Evolutionary conservation across 306 rosid genomes (phyloP).

Genomic region (cucumber (Cucumis sativus)): DNA sequence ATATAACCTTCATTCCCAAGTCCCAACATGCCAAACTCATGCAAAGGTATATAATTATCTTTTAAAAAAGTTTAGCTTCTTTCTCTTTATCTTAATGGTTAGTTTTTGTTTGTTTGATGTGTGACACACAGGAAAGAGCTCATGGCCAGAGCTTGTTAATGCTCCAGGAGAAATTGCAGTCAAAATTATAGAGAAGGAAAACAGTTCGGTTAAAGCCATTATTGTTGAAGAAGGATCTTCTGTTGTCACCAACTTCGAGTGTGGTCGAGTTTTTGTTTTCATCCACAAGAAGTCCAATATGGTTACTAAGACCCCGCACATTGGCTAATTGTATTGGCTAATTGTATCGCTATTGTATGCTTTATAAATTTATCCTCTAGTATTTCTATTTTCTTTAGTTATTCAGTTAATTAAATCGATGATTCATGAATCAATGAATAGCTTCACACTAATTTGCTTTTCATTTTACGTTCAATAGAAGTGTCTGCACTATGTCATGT

Average conservation of each 20-base stretch:
- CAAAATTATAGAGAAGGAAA: not conserved
- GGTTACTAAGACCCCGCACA: not conserved
- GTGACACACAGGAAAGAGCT: not conserved
- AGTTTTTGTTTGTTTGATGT: not conserved
- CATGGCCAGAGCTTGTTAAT: not conserved
- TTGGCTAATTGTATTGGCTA: not conserved
- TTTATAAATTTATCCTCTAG: too few relatives aligned
- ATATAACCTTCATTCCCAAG: not conserved
- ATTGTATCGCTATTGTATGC: not conserved
- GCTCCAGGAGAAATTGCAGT: not conserved
- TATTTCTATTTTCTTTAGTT: not conserved
- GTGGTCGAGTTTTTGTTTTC: not conserved
- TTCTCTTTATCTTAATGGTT: not conserved
- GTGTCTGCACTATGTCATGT: too few relatives aligned
- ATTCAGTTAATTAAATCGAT: not conserved
- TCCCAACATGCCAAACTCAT: not conserved
- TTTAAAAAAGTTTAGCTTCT: too few relatives aligned
- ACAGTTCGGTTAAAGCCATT: not conserved
- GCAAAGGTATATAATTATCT: not conserved
- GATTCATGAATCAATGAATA: too few relatives aligned
- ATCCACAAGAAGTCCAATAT: not conserved
- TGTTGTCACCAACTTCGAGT: not conserved
- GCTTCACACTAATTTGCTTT: too few relatives aligned
- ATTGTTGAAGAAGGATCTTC: not conserved
- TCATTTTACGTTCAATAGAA: too few relatives aligned